These are phyloP conservation scores for Rhododendron kiyosumense DNA, from an alignment of 148 eudicot species.

Conservation along the genomic window DNA sequence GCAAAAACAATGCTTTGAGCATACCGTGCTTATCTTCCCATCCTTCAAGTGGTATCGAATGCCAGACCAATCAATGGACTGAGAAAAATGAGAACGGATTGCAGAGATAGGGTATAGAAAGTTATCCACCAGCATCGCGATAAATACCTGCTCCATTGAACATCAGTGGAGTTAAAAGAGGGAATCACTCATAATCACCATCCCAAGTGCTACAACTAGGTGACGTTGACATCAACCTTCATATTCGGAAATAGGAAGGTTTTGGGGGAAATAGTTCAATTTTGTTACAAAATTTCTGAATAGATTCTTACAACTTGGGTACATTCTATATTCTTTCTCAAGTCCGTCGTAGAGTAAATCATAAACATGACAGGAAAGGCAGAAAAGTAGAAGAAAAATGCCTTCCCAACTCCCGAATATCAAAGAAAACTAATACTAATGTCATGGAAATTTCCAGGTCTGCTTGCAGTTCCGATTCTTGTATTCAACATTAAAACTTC, in stretches of 20 bases:
- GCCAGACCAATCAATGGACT: slow-evolving; percentile 94
- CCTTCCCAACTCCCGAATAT: background rate
- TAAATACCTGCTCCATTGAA: slow-evolving; percentile 63
- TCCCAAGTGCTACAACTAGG: background rate
- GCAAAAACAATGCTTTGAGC: background rate
- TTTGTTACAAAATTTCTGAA: background rate
- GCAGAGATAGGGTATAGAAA: slow-evolving; percentile 84
- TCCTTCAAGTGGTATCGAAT: slow-evolving; percentile 81
- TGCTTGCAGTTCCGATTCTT: background rate
- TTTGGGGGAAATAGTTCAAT: background rate
- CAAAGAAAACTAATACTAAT: background rate
- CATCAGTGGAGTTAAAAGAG: slow-evolving; percentile 3
- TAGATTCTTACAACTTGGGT: background rate
- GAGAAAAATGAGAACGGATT: slow-evolving; percentile 72
- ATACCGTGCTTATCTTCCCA: slow-evolving; percentile 83
- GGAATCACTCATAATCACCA: background rate
- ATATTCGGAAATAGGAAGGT: background rate
- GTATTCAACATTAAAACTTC: background rate
- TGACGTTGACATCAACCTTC: background rate
- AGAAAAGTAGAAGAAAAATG: background rate
- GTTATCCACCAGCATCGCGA: slow-evolving; percentile 92
- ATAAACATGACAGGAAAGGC: background rate
- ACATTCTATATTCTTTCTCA: too few species aligned
- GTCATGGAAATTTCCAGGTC: background rate
- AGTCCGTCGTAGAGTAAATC: background rate